Percentiles rank a stretch among this genome's conserved stretches.
Evolutionary conservation across 257 asterid species (phyloP).

Genomic region (Forsythia viridissima): DNA sequence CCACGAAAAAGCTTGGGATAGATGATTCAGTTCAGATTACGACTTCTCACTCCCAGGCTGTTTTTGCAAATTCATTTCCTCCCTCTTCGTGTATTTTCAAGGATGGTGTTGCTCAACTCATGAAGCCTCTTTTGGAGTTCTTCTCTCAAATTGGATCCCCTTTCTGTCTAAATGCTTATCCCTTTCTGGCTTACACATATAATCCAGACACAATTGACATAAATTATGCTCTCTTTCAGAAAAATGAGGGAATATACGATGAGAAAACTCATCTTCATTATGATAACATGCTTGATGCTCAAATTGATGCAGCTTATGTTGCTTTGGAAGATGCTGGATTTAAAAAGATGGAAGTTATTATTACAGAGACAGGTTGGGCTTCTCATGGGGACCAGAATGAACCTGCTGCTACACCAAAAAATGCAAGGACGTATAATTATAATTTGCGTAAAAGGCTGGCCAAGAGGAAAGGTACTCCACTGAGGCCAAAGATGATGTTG

Average conservation of each 20-base stretch:
- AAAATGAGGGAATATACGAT: slow-evolving; percentile 64
- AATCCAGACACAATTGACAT: slow-evolving; percentile 64
- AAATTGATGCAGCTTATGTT: slow-evolving; percentile 90
- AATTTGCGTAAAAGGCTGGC: slow-evolving; percentile 88
- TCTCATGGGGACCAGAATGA: slow-evolving; percentile 85
- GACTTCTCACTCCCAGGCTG: slow-evolving; percentile 83
- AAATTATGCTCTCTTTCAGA: slow-evolving; percentile 86
- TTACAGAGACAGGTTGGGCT: slow-evolving; percentile 99
- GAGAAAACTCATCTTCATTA: slow-evolving; percentile 66
- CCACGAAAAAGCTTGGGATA: slow-evolving; percentile 62
- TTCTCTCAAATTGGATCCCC: slow-evolving; percentile 78
- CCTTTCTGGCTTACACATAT: slow-evolving; percentile 83
- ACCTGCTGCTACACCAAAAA: slow-evolving; percentile 70
- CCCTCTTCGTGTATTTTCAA: slow-evolving; percentile 84
- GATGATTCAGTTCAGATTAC: slow-evolving; percentile 64
- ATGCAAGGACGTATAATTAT: slow-evolving; percentile 79
- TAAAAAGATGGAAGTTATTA: slow-evolving; percentile 77
- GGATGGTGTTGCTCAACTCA: slow-evolving; percentile 60
- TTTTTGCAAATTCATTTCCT: slow-evolving; percentile 75
- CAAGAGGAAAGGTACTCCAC: slow-evolving; percentile 88
- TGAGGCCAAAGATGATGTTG: slow-evolving; percentile 69
- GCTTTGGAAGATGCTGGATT: slow-evolving; percentile 82
- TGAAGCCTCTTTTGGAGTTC: slow-evolving; percentile 91
- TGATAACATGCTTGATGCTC: slow-evolving; percentile 96
- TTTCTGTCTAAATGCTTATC: slow-evolving; percentile 89